These are phyloP conservation scores for Medakamo hakoo DNA, from an alignment of 139 green algal species.

Conservation along the genomic window DNA sequence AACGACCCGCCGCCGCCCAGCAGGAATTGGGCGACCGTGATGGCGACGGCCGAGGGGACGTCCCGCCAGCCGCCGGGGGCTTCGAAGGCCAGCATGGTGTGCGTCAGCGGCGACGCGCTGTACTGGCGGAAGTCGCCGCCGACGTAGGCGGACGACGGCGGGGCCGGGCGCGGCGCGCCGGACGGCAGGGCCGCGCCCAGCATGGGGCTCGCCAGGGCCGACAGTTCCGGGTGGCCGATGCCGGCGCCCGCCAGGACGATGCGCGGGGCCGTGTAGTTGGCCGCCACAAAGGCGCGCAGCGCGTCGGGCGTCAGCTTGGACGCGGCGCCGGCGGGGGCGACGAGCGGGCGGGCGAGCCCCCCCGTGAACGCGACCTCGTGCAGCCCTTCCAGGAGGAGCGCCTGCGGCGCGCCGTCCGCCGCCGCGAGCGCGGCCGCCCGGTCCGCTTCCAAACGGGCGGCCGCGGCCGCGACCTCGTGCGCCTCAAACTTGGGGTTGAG, in stretches of 20 bases:
- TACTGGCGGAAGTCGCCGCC: slow-evolving; percentile 41
- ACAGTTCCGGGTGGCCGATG: slow-evolving; percentile 39
- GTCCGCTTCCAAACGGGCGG: slow-evolving; percentile 29
- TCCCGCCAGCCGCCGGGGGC: slow-evolving; percentile 74
- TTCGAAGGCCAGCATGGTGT: slow-evolving; percentile 59
- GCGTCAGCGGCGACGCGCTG: slow-evolving; percentile 17
- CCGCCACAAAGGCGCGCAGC: slow-evolving; percentile 41
- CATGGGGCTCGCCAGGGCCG: slow-evolving; percentile 48
- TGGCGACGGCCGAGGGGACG: slow-evolving; percentile 55
- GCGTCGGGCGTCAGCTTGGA: slow-evolving; percentile 23
- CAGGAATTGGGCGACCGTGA: slow-evolving; percentile 78
- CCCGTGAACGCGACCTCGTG: slow-evolving; percentile 55
- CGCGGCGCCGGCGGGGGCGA: slow-evolving; percentile 29
- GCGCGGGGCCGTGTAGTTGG: slow-evolving; percentile 46
- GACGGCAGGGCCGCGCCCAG: slow-evolving; percentile 20
- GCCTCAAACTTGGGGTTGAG: slow-evolving; percentile 65
- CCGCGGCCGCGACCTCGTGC: slow-evolving; percentile 47
- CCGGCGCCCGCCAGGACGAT: slow-evolving; percentile 72
- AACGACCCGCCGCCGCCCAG: slow-evolving; percentile 88
- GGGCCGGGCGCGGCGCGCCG: neutral
- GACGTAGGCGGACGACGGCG: slow-evolving; percentile 30
- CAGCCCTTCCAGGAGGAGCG: slow-evolving; percentile 44
- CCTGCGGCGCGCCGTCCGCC: slow-evolving; percentile 44
- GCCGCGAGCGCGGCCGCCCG: slow-evolving; percentile 37
- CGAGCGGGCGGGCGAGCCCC: slow-evolving; percentile 61